Evolutionary conservation across 177 flowering plant species (phyloP), one percentile per base, ranked within the genome.

Genomic region (Telopea speciosissima): DNA sequence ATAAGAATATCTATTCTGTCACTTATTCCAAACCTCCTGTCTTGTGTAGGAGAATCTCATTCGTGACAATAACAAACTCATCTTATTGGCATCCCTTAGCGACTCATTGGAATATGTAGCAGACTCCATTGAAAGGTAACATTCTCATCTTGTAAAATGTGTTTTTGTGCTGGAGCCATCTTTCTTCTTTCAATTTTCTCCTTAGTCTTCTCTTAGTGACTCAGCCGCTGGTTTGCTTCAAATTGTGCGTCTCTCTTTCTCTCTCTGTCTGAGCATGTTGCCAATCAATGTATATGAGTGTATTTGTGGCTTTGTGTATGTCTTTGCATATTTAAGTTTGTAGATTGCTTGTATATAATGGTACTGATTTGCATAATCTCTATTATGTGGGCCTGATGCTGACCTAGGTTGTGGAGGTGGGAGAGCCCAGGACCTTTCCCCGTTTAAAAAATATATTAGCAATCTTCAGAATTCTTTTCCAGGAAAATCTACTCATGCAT

Each of bases 71-170:
- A 88, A 86, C 85, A 93, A 88, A 75, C 93, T 93, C 64, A 88
- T 93, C 73, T 82, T 96, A 78, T 83, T 96, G 76, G 98, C 99
- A 62, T 91, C 97, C 56, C 85, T 96, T 44, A 93, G 99, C 82
- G 99, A 96, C 82, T 96, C 99, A 36, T 74, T 96, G 84, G 99
- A 96, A 76, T 96, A 89, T 84, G 90, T 96, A 78, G 99, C 98
- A 24, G 97, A 96, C 59, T 93, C 99, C 65, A 90, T 96, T 74
- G 97, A 93, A 83, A 96, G 95, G 99, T 69, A 83, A 85, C 16
- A 54, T 26, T 63, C 13, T 59, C 42, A 67, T 71, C 24, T 42
- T 45, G 25, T 26, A 22, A 45, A 64, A 45, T 24, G 8, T 31
- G 24, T 6, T 14, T 68, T 42, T 59, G 28, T 66, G 42, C 13